A percentile compares a stretch with the other conserved stretches of the same genome.
These are phyloP conservation scores for Elaeagnus macrophylla DNA, from an alignment of 306 rosid species.

Conservation along the genomic window DNA sequence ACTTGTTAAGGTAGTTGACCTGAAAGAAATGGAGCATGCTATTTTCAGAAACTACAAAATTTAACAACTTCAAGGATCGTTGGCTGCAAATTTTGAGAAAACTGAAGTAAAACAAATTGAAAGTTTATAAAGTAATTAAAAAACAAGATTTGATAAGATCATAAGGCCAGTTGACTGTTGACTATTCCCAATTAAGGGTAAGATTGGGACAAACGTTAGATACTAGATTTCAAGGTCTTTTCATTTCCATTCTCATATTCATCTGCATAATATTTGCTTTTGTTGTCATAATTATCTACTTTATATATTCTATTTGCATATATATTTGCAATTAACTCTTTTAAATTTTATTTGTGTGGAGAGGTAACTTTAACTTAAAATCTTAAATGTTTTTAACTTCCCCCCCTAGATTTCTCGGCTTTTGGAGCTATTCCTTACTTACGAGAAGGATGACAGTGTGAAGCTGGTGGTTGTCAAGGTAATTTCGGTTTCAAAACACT, in stretches of 20 bases:
- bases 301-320: neutral
- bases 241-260: too few relatives aligned
- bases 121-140: too few relatives aligned
- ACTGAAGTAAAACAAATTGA: too few relatives aligned
- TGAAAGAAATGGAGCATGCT: too few relatives aligned
- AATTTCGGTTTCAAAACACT: constrained; percentile 8
- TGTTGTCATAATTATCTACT: neutral
- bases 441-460: constrained; percentile 50
- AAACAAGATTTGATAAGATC: too few relatives aligned
- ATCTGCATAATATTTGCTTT: neutral
- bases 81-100: too few relatives aligned
- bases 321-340: neutral
- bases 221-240: neutral
- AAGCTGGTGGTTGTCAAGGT: constrained; percentile 74
- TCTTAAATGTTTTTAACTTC: neutral
- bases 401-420: constrained; percentile 47
- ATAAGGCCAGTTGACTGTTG: too few relatives aligned
- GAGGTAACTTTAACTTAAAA: neutral
- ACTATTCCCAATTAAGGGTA: too few relatives aligned
- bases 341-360: neutral
- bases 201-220: neutral
- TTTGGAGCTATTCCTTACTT: constrained; percentile 44
- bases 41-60: too few relatives aligned
- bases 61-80: too few relatives aligned
- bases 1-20: too few relatives aligned